A percentile compares a stretch with the other conserved stretches of the same genome.
Conservation (phyloP, 2,329 filamentous ascomycete species). For the Fusarium stilboides region DNA sequence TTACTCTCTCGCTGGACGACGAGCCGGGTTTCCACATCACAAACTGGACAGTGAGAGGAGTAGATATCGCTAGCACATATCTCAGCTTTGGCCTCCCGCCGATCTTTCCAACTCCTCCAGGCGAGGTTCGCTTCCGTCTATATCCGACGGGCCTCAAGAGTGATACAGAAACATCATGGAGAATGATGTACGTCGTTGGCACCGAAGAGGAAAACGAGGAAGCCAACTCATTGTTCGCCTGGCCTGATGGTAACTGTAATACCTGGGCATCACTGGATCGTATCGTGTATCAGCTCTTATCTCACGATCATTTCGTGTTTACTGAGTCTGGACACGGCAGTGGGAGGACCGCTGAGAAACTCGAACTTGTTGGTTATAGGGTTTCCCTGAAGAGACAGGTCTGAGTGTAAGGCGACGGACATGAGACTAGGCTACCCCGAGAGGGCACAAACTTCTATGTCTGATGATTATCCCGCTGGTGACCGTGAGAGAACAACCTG, state of each 20-base stretch:
- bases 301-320: slow-evolving; percentile 25
- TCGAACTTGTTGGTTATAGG: slow-evolving; percentile 27
- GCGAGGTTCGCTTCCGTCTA: slow-evolving; percentile 17
- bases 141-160: slow-evolving; percentile 7
- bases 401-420: background rate
- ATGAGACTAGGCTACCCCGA: too few species aligned
- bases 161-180: slow-evolving; percentile 8
- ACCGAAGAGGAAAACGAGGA: background rate
- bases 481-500: too few species aligned
- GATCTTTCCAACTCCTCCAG: background rate
- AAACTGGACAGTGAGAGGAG: slow-evolving; percentile 22
- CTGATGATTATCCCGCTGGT: too few species aligned
- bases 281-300: slow-evolving; percentile 11
- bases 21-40: slow-evolving; percentile 16
- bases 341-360: background rate
- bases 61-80: slow-evolving; percentile 19
- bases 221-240: background rate
- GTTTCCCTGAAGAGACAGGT: slow-evolving; percentile 3
- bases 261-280: slow-evolving; percentile 17
- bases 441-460: too few species aligned
- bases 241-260: slow-evolving; percentile 21
- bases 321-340: background rate
- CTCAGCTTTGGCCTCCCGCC: slow-evolving; percentile 5
- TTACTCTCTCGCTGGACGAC: slow-evolving; percentile 15
- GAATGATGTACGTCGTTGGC: background rate